A percentile compares a stretch with the other conserved stretches of the same genome.
These are phyloP conservation scores for Neocucurbitaria cava DNA, from an alignment of 2,329 filamentous ascomycete genomes.

Conservation along the genomic window DNA sequence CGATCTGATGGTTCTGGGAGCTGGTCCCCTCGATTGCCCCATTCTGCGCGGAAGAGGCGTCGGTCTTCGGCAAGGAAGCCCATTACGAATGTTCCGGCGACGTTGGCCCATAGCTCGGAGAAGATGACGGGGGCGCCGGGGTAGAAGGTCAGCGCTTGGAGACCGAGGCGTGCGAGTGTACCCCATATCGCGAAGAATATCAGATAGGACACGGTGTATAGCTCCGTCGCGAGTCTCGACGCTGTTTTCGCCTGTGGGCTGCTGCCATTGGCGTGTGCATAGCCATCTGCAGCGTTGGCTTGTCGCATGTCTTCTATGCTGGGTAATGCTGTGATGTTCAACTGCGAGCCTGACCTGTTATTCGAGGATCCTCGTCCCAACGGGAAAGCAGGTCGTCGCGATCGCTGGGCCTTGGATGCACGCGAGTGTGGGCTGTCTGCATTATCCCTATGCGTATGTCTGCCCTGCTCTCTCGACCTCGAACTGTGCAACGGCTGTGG, in stretches of 20 bases:
- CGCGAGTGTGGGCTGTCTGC: constrained; percentile 5
- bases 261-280: constrained; percentile 16
- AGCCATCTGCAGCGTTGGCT: constrained; percentile 14
- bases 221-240: constrained; percentile 45
- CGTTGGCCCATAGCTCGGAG: constrained; percentile 85
- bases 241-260: constrained; percentile 19
- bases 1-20: constrained; percentile 26
- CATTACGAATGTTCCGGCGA: constrained; percentile 80
- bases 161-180: constrained; percentile 80
- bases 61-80: constrained; percentile 84
- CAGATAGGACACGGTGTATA: constrained; percentile 78
- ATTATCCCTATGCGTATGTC: constrained; percentile 7
- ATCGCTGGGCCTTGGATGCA: constrained; percentile 12
- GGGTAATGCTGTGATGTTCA: constrained; percentile 41
- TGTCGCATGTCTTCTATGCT: constrained; percentile 17
- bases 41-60: constrained; percentile 74
- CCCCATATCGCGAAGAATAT: constrained; percentile 86
- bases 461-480: constrained; percentile 7
- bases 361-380: constrained; percentile 4
- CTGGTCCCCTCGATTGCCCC: constrained; percentile 54
- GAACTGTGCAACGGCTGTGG: constrained; percentile 4
- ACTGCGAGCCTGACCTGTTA: constrained; percentile 19
- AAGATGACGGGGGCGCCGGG: constrained; percentile 77
- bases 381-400: constrained; percentile 13
- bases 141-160: constrained; percentile 81